A percentile compares a stretch with the other conserved stretches of the same genome.
These are phyloP conservation scores for Phytophthora sp. DNA, from an alignment of 352 stramenopile species.

Conservation along the genomic window DNA sequence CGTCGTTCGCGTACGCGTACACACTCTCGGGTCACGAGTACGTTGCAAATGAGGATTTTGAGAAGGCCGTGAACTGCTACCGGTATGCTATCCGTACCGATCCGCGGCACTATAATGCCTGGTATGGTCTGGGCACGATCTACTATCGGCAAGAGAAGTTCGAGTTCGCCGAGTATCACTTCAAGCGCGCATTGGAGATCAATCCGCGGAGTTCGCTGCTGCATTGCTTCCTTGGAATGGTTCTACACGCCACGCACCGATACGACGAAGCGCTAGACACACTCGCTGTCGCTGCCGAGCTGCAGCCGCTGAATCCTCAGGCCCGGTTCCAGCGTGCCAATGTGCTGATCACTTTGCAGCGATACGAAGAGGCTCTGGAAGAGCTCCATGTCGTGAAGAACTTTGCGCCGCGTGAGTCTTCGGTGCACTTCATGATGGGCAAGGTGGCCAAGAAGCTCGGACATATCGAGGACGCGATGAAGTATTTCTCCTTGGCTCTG, in stretches of 20 bases:
- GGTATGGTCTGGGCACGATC: slow-evolving; percentile 93
- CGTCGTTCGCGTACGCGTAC: slow-evolving; percentile 97
- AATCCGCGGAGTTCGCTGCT: slow-evolving; percentile 95
- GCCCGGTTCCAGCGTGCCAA: slow-evolving; percentile 94
- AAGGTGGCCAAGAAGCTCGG: slow-evolving; percentile 93
- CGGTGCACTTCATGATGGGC: slow-evolving; percentile 97
- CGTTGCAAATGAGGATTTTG: slow-evolving; percentile 98
- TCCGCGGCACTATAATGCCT: slow-evolving; percentile 93
- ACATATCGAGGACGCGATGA: slow-evolving; percentile 92
- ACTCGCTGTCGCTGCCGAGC: slow-evolving; percentile 83
- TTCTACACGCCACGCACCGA: slow-evolving; percentile 91
- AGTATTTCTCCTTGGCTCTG: slow-evolving; percentile 95
- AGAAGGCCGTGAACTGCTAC: slow-evolving; percentile 96
- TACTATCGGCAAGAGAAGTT: slow-evolving; percentile 98
- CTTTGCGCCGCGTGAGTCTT: slow-evolving; percentile 95
- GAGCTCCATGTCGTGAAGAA: slow-evolving; percentile 94
- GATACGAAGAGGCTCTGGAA: slow-evolving; percentile 90
- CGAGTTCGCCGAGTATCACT: slow-evolving; percentile 97
- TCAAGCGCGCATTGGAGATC: slow-evolving; percentile 92
- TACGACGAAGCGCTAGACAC: slow-evolving; percentile 92
- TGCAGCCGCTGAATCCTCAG: slow-evolving; percentile 95
- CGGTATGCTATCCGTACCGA: slow-evolving; percentile 94
- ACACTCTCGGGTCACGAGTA: slow-evolving; percentile 98
- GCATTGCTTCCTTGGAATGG: slow-evolving; percentile 96
- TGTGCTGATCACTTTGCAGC: slow-evolving; percentile 93